A percentile compares a stretch with the other conserved stretches of the same genome.
Evolutionary conservation across 1,284 basidiomycete species (phyloP).

Genomic region (Phlebopus sp.): DNA sequence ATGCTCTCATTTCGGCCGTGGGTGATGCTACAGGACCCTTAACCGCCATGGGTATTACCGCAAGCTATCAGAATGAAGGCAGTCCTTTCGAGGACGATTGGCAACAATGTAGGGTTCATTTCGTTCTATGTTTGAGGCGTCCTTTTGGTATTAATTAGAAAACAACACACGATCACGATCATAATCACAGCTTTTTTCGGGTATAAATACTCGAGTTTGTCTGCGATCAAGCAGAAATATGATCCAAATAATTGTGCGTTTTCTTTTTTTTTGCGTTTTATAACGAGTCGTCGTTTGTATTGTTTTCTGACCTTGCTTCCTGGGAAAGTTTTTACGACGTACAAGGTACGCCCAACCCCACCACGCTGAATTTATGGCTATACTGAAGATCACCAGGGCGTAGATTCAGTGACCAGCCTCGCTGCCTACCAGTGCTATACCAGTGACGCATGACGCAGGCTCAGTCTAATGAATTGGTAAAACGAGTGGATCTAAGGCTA

Average conservation of each 20-base stretch:
- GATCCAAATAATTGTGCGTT: conserved; percentile 24
- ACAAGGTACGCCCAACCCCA: conserved; percentile 15
- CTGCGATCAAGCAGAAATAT: conserved; percentile 25
- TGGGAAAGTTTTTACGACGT: conserved; percentile 16
- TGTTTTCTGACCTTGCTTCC: neutral
- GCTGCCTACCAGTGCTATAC: conserved; percentile 11
- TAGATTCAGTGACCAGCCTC: conserved; percentile 14
- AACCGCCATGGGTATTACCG: conserved; percentile 15
- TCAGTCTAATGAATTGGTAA: neutral
- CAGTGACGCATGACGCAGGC: neutral
- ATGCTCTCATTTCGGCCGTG: conserved; percentile 7
- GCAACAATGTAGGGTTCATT: conserved; percentile 17
- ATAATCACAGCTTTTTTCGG: conserved; percentile 19
- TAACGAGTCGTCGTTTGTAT: neutral
- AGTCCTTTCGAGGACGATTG: conserved; percentile 18
- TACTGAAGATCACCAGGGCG: conserved; percentile 9
- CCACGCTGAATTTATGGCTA: neutral
- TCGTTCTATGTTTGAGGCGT: too few relatives aligned
- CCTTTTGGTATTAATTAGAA: too few relatives aligned
- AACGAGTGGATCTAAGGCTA: neutral
- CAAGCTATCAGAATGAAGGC: conserved; percentile 26
- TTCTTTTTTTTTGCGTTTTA: neutral
- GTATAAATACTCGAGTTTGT: conserved; percentile 20
- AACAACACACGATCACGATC: too few relatives aligned
- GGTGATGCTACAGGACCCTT: conserved; percentile 12